Evolutionary conservation across 768 basidiomycete genomes (phyloP).

Genomic region (Pleurotus ostreatus): DNA sequence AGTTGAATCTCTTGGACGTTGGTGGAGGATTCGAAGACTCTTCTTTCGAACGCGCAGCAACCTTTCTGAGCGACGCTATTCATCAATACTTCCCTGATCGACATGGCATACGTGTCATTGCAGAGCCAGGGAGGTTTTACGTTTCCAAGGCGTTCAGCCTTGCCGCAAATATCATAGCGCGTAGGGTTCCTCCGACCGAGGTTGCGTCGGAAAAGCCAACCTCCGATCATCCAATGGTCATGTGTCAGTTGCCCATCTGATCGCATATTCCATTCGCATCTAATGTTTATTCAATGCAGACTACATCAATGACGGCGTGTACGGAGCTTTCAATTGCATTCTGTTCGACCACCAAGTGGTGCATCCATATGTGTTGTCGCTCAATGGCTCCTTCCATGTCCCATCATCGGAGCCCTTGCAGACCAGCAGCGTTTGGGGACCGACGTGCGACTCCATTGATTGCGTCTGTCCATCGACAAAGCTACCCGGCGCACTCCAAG

Average conservation of each 20-base stretch:
- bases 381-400: constrained; percentile 64
- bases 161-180: constrained; percentile 90
- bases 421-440: constrained; percentile 88
- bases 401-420: constrained; percentile 32
- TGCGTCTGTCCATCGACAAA: constrained; percentile 67
- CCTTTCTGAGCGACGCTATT: constrained; percentile 66
- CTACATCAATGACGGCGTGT: constrained; percentile 99
- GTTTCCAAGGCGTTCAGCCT: constrained; percentile 91
- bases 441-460: constrained; percentile 98
- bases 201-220: constrained; percentile 18
- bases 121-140: constrained; percentile 94
- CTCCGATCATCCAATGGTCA: constrained; percentile 52
- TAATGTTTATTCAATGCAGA: constrained; percentile 43
- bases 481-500: constrained; percentile 67
- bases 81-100: constrained; percentile 76
- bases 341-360: constrained; percentile 94
- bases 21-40: constrained; percentile 95
- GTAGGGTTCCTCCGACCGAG: constrained; percentile 51
- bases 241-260: constrained; percentile 67
- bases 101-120: constrained; percentile 73
- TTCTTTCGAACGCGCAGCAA: constrained; percentile 78
- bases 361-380: constrained; percentile 77
- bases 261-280: constrained; percentile 26
- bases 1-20: constrained; percentile 83
- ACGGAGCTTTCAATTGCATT: constrained; percentile 95